Conservation (phyloP, 2,329 filamentous ascomycete species). For the Pestalotiopsis sp. region DNA sequence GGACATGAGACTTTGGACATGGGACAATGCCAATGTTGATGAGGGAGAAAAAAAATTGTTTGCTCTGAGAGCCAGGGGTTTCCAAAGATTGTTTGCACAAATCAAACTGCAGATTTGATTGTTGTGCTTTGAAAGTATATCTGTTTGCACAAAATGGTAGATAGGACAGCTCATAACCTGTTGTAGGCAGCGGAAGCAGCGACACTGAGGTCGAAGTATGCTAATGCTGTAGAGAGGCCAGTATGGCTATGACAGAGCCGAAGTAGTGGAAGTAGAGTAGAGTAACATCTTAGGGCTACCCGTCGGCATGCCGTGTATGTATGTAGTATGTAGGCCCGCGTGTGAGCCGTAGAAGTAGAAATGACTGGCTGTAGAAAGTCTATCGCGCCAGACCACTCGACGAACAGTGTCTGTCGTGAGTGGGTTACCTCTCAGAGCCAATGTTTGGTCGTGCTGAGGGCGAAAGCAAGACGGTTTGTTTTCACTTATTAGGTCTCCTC, state of each 20-base stretch:
- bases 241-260: no score
- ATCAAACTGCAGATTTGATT: not conserved
- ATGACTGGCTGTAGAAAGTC: not conserved
- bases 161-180: no score
- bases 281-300: no score
- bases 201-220: no score
- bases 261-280: no score
- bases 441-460: not conserved
- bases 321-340: no score
- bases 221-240: no score
- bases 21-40: not conserved
- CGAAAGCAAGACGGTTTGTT: not conserved
- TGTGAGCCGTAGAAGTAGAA: not conserved
- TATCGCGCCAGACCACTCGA: not conserved
- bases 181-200: no score
- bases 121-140: no score
- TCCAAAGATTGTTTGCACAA: not conserved
- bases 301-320: no score
- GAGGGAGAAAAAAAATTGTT: not conserved
- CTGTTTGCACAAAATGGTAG: no score
- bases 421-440: not conserved
- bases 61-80: not conserved
- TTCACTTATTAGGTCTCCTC: not conserved
- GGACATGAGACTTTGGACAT: not conserved
- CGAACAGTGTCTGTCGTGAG: not conserved